Evolutionary conservation across 345 rosid species (phyloP).

Genomic region (Corchorus olitorius): DNA sequence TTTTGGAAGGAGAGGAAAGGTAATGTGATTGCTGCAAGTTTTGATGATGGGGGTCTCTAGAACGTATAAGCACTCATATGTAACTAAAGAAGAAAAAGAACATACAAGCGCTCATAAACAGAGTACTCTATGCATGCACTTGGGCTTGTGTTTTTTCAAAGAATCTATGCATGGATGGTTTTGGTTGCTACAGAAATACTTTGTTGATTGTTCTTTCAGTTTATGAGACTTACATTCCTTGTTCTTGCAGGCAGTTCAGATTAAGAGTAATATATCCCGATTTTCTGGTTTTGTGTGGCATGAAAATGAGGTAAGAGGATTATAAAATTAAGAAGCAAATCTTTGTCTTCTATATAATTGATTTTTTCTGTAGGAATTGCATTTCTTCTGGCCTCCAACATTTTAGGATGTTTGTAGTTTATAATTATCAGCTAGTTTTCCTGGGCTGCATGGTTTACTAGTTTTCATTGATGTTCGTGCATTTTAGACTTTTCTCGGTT

Average conservation of each 20-base stretch:
- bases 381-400: constrained; percentile 1
- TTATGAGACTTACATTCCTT: constrained; percentile 32
- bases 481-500: background rate
- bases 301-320: constrained; percentile 69
- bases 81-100: too few species aligned
- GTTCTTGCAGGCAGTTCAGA: constrained; percentile 72
- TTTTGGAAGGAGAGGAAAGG: constrained; percentile 88
- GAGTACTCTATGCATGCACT: background rate
- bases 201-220: background rate
- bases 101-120: background rate
- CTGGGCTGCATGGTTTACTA: background rate
- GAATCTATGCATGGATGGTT: constrained; percentile 7
- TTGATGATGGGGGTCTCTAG: background rate
- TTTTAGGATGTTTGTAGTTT: background rate
- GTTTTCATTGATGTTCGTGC: background rate
- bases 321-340: background rate
- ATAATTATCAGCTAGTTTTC: background rate
- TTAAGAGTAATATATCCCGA: constrained; percentile 76
- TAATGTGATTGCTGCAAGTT: constrained; percentile 28
- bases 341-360: background rate
- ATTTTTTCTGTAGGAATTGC: background rate
- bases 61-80: background rate
- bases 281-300: constrained; percentile 96
- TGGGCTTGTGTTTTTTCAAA: background rate
- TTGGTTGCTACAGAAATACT: background rate